phyloP scores from a whole-genome alignment of 139 green algal species.

The Picochlorum sp. region DNA sequence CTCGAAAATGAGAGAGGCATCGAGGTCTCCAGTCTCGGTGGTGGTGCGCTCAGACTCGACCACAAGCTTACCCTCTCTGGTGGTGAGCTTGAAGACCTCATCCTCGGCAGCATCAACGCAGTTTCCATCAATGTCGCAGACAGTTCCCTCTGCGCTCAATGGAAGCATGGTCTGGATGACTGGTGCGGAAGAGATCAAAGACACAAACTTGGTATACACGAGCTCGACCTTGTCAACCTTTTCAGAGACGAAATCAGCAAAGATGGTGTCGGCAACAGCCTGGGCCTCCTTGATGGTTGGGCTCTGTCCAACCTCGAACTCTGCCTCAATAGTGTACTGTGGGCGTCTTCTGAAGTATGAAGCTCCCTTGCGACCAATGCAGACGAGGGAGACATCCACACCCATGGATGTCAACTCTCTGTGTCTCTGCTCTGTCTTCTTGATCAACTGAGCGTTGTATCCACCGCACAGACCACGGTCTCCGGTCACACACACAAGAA shows the following conservation, averaged over 20 bases:
- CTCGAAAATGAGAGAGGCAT: slow-evolving; percentile 92
- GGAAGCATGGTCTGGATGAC: slow-evolving; percentile 94
- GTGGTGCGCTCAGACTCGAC: slow-evolving; percentile 74
- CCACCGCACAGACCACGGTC: slow-evolving; percentile 97
- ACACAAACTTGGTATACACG: slow-evolving; percentile 98
- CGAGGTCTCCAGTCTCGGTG: slow-evolving; percentile 67
- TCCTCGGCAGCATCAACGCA: slow-evolving; percentile 96
- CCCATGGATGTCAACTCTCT: slow-evolving; percentile 79
- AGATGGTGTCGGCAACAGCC: slow-evolving; percentile 94
- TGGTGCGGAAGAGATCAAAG: slow-evolving; percentile 80
- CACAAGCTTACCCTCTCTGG: slow-evolving; percentile 70
- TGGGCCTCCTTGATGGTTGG: slow-evolving; percentile 96
- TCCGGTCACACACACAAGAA: slow-evolving; percentile 83
- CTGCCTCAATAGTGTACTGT: slow-evolving; percentile 71
- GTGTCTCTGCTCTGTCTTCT: slow-evolving; percentile 71
- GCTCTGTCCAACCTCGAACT: slow-evolving; percentile 68
- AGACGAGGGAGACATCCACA: slow-evolving; percentile 72
- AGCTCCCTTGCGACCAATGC: slow-evolving; percentile 87
- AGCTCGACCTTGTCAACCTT: slow-evolving; percentile 97
- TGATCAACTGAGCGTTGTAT: slow-evolving; percentile 96
- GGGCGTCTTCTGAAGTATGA: slow-evolving; percentile 84
- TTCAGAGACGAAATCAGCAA: slow-evolving; percentile 86
- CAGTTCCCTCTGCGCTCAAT: slow-evolving; percentile 62
- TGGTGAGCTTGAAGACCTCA: slow-evolving; percentile 97
- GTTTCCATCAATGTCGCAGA: slow-evolving; percentile 90